These are phyloP conservation scores for Fennellomyces sp. DNA, from an alignment of 371 early-diverging fungal genomes.

Conservation along the genomic window DNA sequence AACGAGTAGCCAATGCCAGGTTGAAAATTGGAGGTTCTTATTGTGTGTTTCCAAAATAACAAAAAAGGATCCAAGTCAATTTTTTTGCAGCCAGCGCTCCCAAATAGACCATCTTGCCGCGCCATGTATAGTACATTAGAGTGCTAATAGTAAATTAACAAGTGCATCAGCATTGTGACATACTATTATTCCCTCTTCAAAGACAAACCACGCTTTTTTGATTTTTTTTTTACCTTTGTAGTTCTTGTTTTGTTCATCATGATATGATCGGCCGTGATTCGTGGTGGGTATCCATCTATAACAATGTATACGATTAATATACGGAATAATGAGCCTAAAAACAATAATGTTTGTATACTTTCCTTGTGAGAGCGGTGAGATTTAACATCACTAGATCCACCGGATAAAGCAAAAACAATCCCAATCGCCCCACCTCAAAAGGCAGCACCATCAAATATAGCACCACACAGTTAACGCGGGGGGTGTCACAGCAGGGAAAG, in stretches of 20 bases:
- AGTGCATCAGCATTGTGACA: not conserved
- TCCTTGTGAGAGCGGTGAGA: not conserved
- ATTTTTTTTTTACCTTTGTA: not conserved
- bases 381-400: not conserved
- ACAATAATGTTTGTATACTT: not conserved
- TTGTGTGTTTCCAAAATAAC: not conserved
- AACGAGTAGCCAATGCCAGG: not conserved
- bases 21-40: not conserved
- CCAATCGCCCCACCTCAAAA: conserved; percentile 4
- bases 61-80: conserved; percentile 1
- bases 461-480: conserved; percentile 1
- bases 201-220: not conserved
- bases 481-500: conserved; percentile 1
- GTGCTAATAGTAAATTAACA: conserved; percentile 1
- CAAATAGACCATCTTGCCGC: not conserved
- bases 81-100: not conserved
- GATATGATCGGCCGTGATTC: conserved; percentile 1
- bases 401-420: conserved; percentile 2
- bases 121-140: not conserved
- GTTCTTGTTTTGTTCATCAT: conserved; percentile 1
- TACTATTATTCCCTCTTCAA: not conserved
- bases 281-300: not conserved
- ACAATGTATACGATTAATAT: not conserved
- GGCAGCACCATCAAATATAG: conserved; percentile 1
- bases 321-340: not conserved